Evolutionary conservation across 768 basidiomycete species (phyloP), one percentile per base, ranked within the genome.

Genomic region (Krasilnikovozyma curviuscula): DNA sequence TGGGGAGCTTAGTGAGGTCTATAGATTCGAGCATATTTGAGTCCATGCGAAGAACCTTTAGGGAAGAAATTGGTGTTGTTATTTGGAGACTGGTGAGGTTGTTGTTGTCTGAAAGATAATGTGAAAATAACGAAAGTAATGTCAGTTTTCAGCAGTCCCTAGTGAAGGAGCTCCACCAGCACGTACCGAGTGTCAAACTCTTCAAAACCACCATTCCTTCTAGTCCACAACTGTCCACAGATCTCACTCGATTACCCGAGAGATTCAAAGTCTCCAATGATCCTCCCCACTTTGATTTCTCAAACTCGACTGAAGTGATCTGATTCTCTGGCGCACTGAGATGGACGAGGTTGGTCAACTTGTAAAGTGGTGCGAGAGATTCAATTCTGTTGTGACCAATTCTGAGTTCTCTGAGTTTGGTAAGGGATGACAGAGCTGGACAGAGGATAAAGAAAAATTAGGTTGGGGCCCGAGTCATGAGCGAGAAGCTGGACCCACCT

Each of bases 321-420:
- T 65, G 59, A 66, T 95, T 95, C 28, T 75, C 75, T 61, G 78
- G 75, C 52, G 85, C 65, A 57, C 81, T 84, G 48, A 97, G 69
- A 66, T 84, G 83, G 59, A 79, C 73, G 24, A 98, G 76, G 18
- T 76, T 73, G 56, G 82, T 80, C 69, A 95, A 73, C 50, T 69
- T 70, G 60, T 81, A 73, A 38, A 98, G 67, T 1, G 88, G 86
- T 34, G 79, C 77, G 14, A 84, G 57, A 59, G 71, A 76, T 16
- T 62, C 66, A 55, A 98, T 79, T 61, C 69, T 71, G 66, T 95
- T 97, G 44, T 75, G 73, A 61, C 97, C 85, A n/a, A 82, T 81
- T 48, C 75, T 79, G 46, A 98, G 74, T 62, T 95, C 86, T 30
- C 84, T 75, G 47, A 97, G 68, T 61, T 83, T 84, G 52, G 75